Conservation (phyloP, 78 protist genomes). For the Tieghemostelium lacteum region DNA sequence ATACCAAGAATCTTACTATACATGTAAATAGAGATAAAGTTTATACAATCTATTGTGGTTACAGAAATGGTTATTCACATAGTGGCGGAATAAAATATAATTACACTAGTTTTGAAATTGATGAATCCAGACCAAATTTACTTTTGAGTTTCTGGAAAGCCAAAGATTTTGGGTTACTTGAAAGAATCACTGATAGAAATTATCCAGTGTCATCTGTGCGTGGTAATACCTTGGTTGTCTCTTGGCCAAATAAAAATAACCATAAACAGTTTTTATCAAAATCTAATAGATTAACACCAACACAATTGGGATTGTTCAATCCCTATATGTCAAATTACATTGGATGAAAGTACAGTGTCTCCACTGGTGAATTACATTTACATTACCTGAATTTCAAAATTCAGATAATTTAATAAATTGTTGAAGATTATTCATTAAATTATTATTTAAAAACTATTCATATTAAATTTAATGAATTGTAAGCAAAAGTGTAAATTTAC, state of each 20-base stretch:
- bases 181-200: slow-evolving; percentile 56
- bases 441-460: too few relatives aligned
- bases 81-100: slow-evolving; percentile 31
- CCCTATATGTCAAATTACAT: too few relatives aligned
- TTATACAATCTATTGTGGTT: slow-evolving; percentile 50
- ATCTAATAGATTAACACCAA: slow-evolving; percentile 39
- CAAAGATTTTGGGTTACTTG: slow-evolving; percentile 37
- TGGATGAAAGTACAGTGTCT: too few relatives aligned
- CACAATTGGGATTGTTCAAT: slow-evolving; percentile 1
- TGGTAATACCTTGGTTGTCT: slow-evolving; percentile 45
- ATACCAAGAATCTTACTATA: slow-evolving; percentile 52
- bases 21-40: slow-evolving; percentile 10
- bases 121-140: slow-evolving; percentile 34
- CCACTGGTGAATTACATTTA: too few relatives aligned
- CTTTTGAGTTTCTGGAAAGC: slow-evolving; percentile 63
- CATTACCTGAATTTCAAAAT: too few relatives aligned
- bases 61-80: slow-evolving; percentile 36
- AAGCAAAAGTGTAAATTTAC: too few relatives aligned
- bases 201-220: slow-evolving; percentile 8
- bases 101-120: slow-evolving; percentile 14
- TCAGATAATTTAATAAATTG: too few relatives aligned
- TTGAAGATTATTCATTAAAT: too few relatives aligned
- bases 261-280: background rate
- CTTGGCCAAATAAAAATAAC: slow-evolving; percentile 66
- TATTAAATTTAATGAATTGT: too few relatives aligned